These are phyloP conservation scores for Biscogniauxia sp. DNA, from an alignment of 2,329 filamentous ascomycete species.

Conservation along the genomic window DNA sequence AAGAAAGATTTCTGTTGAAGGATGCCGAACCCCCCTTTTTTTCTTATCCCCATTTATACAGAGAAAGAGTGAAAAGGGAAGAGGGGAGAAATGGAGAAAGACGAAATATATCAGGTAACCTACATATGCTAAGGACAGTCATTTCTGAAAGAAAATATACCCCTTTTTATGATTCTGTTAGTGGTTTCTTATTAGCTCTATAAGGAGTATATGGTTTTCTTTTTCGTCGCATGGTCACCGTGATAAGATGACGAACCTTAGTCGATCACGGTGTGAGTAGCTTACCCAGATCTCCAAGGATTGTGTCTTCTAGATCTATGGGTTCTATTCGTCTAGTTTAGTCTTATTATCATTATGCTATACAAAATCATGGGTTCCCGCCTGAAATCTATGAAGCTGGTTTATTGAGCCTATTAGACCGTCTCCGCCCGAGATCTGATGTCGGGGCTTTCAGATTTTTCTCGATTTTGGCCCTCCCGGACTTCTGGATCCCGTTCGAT, in stretches of 20 bases:
- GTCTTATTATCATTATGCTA: not conserved
- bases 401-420: slow-evolving; percentile 27
- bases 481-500: slow-evolving; percentile 4
- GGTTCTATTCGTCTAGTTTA: too few relatives aligned
- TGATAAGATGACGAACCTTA: too few relatives aligned
- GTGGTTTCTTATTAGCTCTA: too few relatives aligned
- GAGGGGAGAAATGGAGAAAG: not conserved
- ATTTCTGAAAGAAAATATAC: not conserved
- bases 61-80: too few relatives aligned
- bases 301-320: too few relatives aligned
- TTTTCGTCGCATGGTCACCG: too few relatives aligned
- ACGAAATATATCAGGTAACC: not conserved
- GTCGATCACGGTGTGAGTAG: too few relatives aligned
- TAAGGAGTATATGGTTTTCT: too few relatives aligned
- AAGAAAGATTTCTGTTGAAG: too few relatives aligned
- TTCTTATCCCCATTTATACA: too few relatives aligned
- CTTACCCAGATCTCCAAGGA: too few relatives aligned
- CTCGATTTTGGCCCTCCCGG: slow-evolving; percentile 23
- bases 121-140: not conserved
- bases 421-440: slow-evolving; percentile 21
- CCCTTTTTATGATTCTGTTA: not conserved
- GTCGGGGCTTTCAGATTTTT: slow-evolving; percentile 16
- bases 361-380: not conserved
- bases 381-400: slow-evolving; percentile 7
- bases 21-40: too few relatives aligned